Conservation (phyloP, 2,329 filamentous ascomycete genomes). For the Endoconidiophora polonica region DNA sequence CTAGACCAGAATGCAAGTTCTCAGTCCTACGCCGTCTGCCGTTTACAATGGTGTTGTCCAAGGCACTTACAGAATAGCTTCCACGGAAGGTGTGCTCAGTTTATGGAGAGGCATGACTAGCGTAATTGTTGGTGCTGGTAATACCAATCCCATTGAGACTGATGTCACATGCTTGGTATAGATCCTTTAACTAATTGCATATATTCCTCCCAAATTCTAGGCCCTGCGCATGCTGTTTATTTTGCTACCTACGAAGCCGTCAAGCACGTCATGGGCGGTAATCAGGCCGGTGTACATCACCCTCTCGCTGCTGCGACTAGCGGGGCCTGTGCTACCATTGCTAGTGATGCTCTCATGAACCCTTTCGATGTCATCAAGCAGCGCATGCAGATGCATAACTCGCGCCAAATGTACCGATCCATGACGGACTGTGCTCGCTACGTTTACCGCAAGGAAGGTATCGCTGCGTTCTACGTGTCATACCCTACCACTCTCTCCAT, state of each 20-base stretch:
- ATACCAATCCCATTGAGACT: conserved; percentile 18
- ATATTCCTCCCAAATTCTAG: conserved; percentile 29
- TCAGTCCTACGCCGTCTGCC: conserved; percentile 65
- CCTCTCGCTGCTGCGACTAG: conserved; percentile 84
- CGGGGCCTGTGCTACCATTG: conserved; percentile 87
- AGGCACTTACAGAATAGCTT: conserved; percentile 81
- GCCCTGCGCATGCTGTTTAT: conserved; percentile 92
- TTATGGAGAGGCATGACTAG: conserved; percentile 95
- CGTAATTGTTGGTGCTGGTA: conserved; percentile 87
- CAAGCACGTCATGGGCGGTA: conserved; percentile 90
- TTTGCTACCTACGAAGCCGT: conserved; percentile 97
- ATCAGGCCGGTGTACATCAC: conserved; percentile 73
- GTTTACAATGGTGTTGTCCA: conserved; percentile 84
- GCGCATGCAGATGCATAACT: conserved; percentile 95
- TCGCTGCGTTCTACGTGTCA: conserved; percentile 91
- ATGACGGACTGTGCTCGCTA: conserved; percentile 75
- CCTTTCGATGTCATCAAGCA: conserved; percentile 99
- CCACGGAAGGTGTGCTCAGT: conserved; percentile 74
- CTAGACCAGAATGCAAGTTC: conserved; percentile 94
- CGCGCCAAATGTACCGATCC: conserved; percentile 68
- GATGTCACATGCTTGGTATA: not conserved
- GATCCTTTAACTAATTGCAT: conserved; percentile 15
- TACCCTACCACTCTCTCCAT: conserved; percentile 96
- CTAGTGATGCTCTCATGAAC: conserved; percentile 97
- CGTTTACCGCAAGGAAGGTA: conserved; percentile 73